phyloP scores from a whole-genome alignment of 1,139 yeast genomes.

The Candida frijolesensis region DNA sequence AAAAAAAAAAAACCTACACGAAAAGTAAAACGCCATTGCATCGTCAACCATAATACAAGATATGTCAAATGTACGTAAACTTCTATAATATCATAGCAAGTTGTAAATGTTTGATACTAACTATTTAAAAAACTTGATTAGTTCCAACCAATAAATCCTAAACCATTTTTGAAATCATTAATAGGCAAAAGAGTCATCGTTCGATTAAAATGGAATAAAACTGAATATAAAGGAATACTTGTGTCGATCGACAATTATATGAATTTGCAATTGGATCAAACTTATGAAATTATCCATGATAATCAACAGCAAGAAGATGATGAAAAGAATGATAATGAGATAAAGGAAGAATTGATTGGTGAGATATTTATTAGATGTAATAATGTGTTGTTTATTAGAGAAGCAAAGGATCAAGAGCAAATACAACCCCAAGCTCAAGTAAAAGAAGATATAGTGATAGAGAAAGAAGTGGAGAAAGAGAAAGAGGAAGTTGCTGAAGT shows the following conservation, averaged over 20 bases:
- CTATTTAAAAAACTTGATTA: conserved; percentile 21
- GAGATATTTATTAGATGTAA: conserved; percentile 87
- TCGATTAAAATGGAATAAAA: conserved; percentile 88
- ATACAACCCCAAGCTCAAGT: neutral
- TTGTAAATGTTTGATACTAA: conserved; percentile 9
- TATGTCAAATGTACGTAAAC: conserved; percentile 12
- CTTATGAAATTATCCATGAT: conserved; percentile 52
- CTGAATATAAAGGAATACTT: conserved; percentile 86
- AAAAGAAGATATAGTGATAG: neutral
- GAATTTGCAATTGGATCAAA: conserved; percentile 77
- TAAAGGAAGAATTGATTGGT: conserved; percentile 63
- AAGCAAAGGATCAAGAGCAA: conserved; percentile 16
- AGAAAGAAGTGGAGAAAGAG: conserved; percentile 20
- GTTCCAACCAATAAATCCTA: conserved; percentile 85
- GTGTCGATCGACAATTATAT: conserved; percentile 89
- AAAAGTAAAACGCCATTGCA: neutral
- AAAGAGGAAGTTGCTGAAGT: conserved; percentile 5
- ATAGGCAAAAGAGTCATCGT: conserved; percentile 73
- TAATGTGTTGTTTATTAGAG: conserved; percentile 70
- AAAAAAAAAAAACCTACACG: conserved; percentile 5
- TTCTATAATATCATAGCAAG: neutral
- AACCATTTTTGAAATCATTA: conserved; percentile 81
- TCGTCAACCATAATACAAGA: neutral
- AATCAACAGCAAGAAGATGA: conserved; percentile 39
- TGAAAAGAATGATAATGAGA: conserved; percentile 23